Evolutionary conservation across 306 rosid species (phyloP), one percentile per base, ranked within the genome.

Genomic region (Echinosophora koreensis): DNA sequence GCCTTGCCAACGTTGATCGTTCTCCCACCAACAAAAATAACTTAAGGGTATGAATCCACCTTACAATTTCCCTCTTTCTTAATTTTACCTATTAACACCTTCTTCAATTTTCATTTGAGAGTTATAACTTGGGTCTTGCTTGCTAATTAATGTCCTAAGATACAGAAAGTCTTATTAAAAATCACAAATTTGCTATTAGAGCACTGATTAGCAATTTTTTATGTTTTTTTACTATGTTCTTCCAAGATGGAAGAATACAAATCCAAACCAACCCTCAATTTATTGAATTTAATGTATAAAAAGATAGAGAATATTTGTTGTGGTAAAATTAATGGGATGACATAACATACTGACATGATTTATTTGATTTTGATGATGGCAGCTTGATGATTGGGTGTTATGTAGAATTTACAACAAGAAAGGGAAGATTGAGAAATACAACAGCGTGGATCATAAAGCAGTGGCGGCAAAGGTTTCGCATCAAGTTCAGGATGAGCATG

Each of bases 301-400:
- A 44, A 44, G 50, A 44, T 9, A 12, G 8, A 44, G 50, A 11
- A 44, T 44, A 44, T 44, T 44, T 44, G 52, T 47, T 35, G 35
- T 62, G 27, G 14, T 59, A 17, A 59, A 50, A 1, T 18, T 14
- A 22, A 22, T 22, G 22, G 22, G 22, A 6, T 35, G 39, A 35
- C 6, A 30, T 30, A 30, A 30, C 32, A 30, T 30, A 44, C 4
- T 44, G 50, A 44, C 50, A 44, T 44, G 50, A 42, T 56, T 56
- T 57, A 57, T 39, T 70, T 41, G 54, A 2, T 5, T 69, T 41
- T 42, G 54, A 32, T 75, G 27, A 44, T 17, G 63, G 47, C 99
- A 95, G 99, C 88, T 95, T 80, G 97, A 95, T 72, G 99, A 95
- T 54, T 95, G 99, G 97, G 99, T 95, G 0, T 65, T 95, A 11